Base-by-base conservation (phyloP, 495 filamentous ascomycete species). In the Talaromyces stipitatus region DNA sequence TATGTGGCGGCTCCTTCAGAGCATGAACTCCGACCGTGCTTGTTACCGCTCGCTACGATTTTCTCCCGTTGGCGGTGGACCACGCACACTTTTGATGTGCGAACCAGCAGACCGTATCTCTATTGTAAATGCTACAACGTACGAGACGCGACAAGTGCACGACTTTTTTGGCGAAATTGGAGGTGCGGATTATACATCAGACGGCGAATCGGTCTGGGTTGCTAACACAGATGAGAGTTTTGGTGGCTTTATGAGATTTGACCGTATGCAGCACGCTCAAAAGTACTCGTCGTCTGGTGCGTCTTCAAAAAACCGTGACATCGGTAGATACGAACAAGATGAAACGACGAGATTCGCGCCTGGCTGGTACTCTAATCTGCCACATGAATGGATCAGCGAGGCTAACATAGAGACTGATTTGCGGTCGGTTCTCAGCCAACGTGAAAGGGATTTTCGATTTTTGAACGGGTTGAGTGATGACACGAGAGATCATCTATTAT, bases 81-180 rank as follows among this genome's bases (percentile, higher is more conserved):
- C 82, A 28, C 81, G 84, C 9, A 83, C 92, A 0, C 77, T 97
- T 4, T 78, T 92, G 9, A 81, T 88, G 43, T 87, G 85, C 9
- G 92, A 97, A 64, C 87, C 89, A 30, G 90, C 91, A 3, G 92
- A 97, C 65, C 82, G 86, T 41, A 78, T 97, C 50, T 83, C 81
- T 32, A 74, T 96, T 30, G 84, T 96, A 58, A 86, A 95, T 57
- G 89, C 88, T 2, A 76, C 77, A 57, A 82, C 78, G 10, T 91
- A 82, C 67, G 69, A 74, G 8, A 77, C 78, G 11, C 83, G 83
- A 57, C 92, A 96, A 64, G 85, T 83, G 8, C 71, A 96, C 2
- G 88, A 91, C 60, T 85, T 95, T 64, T 95, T 95, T 62, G 91
- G 92, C 14, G 88, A 92, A 61, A 81, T 95, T 26, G 90, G 84